A percentile compares a stretch with the other conserved stretches of the same genome.
These are phyloP conservation scores for Tothia fuscella DNA, from an alignment of 2,329 filamentous ascomycete genomes.

Conservation along the genomic window DNA sequence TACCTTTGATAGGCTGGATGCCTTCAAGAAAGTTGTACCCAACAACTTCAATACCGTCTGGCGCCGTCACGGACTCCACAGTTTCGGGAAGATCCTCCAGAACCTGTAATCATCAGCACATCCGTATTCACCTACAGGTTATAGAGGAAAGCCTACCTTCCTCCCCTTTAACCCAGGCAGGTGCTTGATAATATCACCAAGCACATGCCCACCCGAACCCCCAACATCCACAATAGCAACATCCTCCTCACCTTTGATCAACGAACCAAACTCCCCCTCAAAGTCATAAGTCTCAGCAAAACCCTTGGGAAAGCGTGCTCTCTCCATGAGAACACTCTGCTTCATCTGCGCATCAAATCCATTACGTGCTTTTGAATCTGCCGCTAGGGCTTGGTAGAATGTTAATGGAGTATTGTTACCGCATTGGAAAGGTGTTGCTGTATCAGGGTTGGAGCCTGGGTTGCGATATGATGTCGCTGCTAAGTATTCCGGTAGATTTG, in stretches of 20 bases:
- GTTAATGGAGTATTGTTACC: neutral
- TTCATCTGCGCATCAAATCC: conserved; percentile 7
- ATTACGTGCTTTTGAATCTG: neutral
- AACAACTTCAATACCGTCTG: conserved; percentile 3
- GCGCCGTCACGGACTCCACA: neutral
- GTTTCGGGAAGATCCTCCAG: neutral
- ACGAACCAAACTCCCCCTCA: neutral
- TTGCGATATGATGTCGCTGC: neutral
- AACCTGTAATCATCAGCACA: too few species aligned
- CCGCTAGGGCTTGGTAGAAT: conserved; percentile 1
- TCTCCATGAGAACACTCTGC: neutral
- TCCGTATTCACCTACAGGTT: too few species aligned
- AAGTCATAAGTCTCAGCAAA: neutral
- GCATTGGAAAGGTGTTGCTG: neutral
- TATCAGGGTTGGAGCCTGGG: neutral
- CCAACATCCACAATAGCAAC: conserved; percentile 6
- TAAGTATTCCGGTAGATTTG: neutral
- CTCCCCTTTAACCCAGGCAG: neutral
- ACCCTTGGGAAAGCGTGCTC: neutral
- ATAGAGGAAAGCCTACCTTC: too few species aligned
- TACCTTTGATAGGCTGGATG: conserved; percentile 6
- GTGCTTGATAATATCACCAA: conserved; percentile 1
- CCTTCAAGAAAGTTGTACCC: conserved; percentile 3
- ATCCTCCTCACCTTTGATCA: neutral
- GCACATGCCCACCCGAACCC: conserved; percentile 1